A percentile compares a stretch with the other conserved stretches of the same genome.
Evolutionary conservation across 1,284 basidiomycete genomes (phyloP).

Genomic region (Singerocomus inundabilis): DNA sequence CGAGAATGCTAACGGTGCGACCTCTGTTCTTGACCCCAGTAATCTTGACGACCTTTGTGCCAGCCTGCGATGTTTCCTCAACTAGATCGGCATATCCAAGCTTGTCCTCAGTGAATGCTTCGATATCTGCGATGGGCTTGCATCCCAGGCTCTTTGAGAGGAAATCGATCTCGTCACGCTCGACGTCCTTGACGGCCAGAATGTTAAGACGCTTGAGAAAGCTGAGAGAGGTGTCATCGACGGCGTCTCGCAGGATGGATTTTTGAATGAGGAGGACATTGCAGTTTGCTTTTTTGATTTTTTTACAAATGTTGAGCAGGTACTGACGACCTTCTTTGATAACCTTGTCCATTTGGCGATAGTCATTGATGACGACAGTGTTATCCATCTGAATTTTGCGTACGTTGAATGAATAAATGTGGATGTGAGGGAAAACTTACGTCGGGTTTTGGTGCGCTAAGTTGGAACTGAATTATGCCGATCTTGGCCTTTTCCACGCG

Average conservation of each 20-base stretch:
- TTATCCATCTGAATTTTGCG: slow-evolving; percentile 87
- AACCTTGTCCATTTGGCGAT: slow-evolving; percentile 99
- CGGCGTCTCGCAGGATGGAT: slow-evolving; percentile 97
- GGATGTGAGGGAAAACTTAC: slow-evolving; percentile 46
- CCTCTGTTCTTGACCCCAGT: slow-evolving; percentile 96
- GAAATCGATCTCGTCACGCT: slow-evolving; percentile 99
- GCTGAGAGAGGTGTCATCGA: slow-evolving; percentile 97
- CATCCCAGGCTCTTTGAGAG: slow-evolving; percentile 92
- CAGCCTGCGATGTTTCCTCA: slow-evolving; percentile 85
- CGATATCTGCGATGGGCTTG: slow-evolving; percentile 97
- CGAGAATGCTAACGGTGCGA: slow-evolving; percentile 92
- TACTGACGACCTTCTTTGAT: slow-evolving; percentile 99
- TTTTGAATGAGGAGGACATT: slow-evolving; percentile 99
- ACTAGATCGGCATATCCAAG: slow-evolving; percentile 95
- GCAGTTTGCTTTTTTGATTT: slow-evolving; percentile 99
- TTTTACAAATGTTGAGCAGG: slow-evolving; percentile 97
- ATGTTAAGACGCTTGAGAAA: slow-evolving; percentile 99
- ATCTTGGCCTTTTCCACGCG: slow-evolving; percentile 99
- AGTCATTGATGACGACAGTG: slow-evolving; percentile 99
- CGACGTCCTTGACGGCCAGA: slow-evolving; percentile 95
- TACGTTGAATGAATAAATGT: background rate
- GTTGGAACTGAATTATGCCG: slow-evolving; percentile 97
- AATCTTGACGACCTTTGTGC: slow-evolving; percentile 91
- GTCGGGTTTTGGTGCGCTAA: slow-evolving; percentile 97
- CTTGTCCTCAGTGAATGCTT: slow-evolving; percentile 99